These are phyloP conservation scores for Pythium rhizo-oryzae DNA, from an alignment of 352 stramenopile species.

Conservation along the genomic window DNA sequence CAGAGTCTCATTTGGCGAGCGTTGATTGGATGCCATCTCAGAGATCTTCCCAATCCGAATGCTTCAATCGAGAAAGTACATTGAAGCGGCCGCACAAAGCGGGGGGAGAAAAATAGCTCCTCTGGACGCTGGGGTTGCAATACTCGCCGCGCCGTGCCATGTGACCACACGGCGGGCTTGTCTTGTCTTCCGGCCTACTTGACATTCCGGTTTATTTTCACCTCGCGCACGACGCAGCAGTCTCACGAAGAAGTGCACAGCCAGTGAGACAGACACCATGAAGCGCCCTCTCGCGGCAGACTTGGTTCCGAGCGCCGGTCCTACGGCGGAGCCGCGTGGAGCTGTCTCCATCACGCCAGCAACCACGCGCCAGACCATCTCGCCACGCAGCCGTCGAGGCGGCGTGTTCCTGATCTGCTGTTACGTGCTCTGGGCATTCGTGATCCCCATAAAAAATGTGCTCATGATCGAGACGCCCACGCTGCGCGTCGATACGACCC, in stretches of 20 bases:
- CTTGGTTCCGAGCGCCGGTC: neutral
- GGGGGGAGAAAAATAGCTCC: neutral
- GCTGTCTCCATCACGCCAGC: neutral
- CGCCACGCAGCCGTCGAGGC: slow-evolving; percentile 14
- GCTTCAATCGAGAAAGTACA: neutral
- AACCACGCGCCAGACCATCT: neutral
- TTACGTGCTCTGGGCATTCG: slow-evolving; percentile 40
- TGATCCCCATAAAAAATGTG: slow-evolving; percentile 47
- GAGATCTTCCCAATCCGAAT: neutral
- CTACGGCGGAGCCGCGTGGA: neutral
- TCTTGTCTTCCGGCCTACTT: too few species aligned
- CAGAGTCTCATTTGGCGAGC: neutral
- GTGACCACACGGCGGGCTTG: neutral
- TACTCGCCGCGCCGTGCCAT: neutral
- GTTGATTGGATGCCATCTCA: neutral
- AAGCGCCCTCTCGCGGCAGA: neutral
- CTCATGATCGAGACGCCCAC: slow-evolving; percentile 38
- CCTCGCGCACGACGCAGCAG: too few species aligned
- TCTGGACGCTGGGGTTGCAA: neutral
- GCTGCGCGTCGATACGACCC: slow-evolving; percentile 29
- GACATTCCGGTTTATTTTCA: too few species aligned
- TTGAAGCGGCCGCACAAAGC: neutral
- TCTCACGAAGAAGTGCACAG: neutral
- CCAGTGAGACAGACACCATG: neutral
- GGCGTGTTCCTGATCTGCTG: slow-evolving; percentile 27